Evolutionary conservation across 192 early-diverging fungal genomes (phyloP), one percentile per base, ranked within the genome.

Genomic region (Coemansia furcata): DNA sequence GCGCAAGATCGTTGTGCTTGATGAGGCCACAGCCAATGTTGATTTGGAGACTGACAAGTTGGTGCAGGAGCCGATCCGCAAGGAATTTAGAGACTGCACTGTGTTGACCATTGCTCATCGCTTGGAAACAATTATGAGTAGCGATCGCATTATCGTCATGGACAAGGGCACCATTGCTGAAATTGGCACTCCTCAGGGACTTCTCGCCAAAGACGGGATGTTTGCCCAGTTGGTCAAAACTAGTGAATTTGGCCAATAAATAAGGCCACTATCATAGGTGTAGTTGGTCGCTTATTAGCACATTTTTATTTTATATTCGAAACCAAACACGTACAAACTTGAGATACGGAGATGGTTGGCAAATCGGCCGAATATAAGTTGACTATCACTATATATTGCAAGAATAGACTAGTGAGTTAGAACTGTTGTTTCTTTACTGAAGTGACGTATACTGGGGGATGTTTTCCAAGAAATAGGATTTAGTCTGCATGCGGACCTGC

Each of bases 51-150:
- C 68, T 0, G 69, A 76, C 43, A 54, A 64, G 30, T 29, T 14
- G 8, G 60, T 76, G 21, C 74, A 76, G 29, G 47, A 46, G 33
- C 50, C 71, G 32, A 84, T 90, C 37, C 78, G 79, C 8, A 76
- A 69, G 7, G 73, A 87, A 52, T 88, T 90, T 69, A 65, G 49
- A 1, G 61, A 82, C 38, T 57, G 61, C 54, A 76, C 74, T 4
- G 80, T 91, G 17, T 62, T 91, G 29, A 87, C 86, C 7, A 91
- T 91, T 65, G 89, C 89, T 1, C 89, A 95, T 74, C 87, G 92
- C 43, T 71, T 91, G 30, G 88, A 91, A 49, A 91, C 89, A 1
- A 80, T 88, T 0, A 72, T 86, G 44, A 79, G 86, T 67, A 88
- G 85, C 59, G 91, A 93, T 58, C 78, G 85, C 54, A 86, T 94